These are phyloP conservation scores for Kuraishia floccosa DNA, from an alignment of 805 yeast genomes.

Conservation along the genomic window DNA sequence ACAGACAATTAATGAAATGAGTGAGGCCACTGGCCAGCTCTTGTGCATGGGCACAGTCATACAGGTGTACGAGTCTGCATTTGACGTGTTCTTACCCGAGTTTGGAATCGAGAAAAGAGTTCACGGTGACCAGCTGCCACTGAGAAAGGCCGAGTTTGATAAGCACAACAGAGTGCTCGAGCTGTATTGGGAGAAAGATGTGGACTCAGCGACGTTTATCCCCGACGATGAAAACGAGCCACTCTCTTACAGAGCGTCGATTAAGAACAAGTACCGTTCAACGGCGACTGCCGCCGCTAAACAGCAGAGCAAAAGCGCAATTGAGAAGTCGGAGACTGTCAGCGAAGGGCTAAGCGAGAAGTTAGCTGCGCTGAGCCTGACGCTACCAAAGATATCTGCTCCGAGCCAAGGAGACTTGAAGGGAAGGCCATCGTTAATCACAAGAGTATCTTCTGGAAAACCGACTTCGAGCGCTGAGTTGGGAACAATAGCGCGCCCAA, in stretches of 20 bases:
- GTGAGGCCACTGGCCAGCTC: slow-evolving; percentile 65
- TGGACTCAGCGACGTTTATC: slow-evolving; percentile 81
- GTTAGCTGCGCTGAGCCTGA: slow-evolving; percentile 36
- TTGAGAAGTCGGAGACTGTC: slow-evolving; percentile 16
- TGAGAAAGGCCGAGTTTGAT: slow-evolving; percentile 86
- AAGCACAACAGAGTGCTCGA: slow-evolving; percentile 57
- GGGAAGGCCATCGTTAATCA: neutral
- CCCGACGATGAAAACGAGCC: slow-evolving; percentile 86
- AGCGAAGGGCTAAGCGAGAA: slow-evolving; percentile 35
- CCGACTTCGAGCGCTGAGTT: slow-evolving; percentile 19
- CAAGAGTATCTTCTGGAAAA: slow-evolving; percentile 6
- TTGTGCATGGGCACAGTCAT: slow-evolving; percentile 78
- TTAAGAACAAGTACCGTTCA: slow-evolving; percentile 67
- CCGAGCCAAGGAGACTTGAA: slow-evolving; percentile 9
- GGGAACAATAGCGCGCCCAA: slow-evolving; percentile 12
- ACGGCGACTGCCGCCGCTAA: slow-evolving; percentile 65
- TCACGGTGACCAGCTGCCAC: slow-evolving; percentile 93
- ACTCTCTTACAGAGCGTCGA: slow-evolving; percentile 64
- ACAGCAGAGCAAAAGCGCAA: slow-evolving; percentile 28
- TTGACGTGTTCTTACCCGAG: slow-evolving; percentile 86
- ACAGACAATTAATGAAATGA: slow-evolving; percentile 71
- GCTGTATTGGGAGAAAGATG: slow-evolving; percentile 86
- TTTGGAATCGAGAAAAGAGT: slow-evolving; percentile 93
- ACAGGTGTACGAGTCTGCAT: slow-evolving; percentile 92
- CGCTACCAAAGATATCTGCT: slow-evolving; percentile 29